Percentiles rank a stretch among this genome's conserved stretches.
These are phyloP conservation scores for Laetiporus sulphureus DNA, from an alignment of 1,284 basidiomycete species.

Conservation along the genomic window DNA sequence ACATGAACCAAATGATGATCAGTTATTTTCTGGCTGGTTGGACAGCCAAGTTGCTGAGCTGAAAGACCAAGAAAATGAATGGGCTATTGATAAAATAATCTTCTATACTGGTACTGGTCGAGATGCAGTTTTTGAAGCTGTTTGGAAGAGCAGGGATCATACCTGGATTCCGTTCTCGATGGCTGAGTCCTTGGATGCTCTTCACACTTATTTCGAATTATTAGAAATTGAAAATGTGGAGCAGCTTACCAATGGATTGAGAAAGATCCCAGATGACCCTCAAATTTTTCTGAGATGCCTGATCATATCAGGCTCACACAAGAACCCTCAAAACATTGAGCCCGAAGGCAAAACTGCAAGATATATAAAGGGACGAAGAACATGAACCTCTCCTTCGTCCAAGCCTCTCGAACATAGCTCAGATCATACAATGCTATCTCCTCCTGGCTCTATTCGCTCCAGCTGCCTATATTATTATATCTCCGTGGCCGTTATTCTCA, in stretches of 20 bases:
- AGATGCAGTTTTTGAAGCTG: constrained; percentile 22
- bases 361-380: too few species aligned
- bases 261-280: constrained; percentile 5
- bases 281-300: constrained; percentile 6
- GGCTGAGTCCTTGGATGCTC: constrained; percentile 19
- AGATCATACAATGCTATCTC: too few species aligned
- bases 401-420: too few species aligned
- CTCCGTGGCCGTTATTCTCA: too few species aligned
- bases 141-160: constrained; percentile 27
- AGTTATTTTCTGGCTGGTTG: constrained; percentile 21
- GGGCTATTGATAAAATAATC: constrained; percentile 24
- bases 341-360: too few species aligned
- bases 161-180: constrained; percentile 24
- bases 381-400: too few species aligned
- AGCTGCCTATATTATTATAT: too few species aligned
- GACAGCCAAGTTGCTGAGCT: constrained; percentile 12
- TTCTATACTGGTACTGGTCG: constrained; percentile 20
- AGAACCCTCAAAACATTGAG: too few species aligned
- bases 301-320: too few species aligned
- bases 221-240: constrained; percentile 1
- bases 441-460: too few species aligned
- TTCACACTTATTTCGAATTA: constrained; percentile 4
- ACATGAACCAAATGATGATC: constrained; percentile 25
- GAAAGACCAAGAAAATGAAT: constrained; percentile 20
- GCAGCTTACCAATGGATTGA: not conserved